phyloP scores from a whole-genome alignment of 1,284 basidiomycete genomes.

The Ustilago nuda region DNA sequence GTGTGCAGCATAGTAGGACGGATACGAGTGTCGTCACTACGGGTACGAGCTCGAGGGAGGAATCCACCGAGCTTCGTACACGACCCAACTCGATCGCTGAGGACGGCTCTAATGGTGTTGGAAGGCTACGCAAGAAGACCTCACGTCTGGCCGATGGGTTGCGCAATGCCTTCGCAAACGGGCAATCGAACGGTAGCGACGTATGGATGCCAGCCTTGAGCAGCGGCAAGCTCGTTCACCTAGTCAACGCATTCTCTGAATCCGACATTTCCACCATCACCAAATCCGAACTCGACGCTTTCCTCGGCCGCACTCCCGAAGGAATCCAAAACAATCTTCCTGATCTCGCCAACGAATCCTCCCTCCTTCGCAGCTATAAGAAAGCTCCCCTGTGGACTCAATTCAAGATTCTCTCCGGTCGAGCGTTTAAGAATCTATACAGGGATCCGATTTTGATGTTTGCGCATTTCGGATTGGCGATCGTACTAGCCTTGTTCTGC shows the following conservation, averaged over 20 bases:
- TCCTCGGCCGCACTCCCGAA: conserved; percentile 39
- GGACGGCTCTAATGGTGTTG: conserved; percentile 33
- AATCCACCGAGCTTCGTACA: conserved; percentile 73
- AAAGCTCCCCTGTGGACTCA: conserved; percentile 88
- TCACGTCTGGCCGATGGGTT: conserved; percentile 77
- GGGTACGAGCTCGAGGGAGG: conserved; percentile 38
- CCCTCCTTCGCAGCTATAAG: conserved; percentile 79
- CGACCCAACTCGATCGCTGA: conserved; percentile 75
- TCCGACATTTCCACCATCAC: conserved; percentile 79
- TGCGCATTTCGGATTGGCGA: conserved; percentile 87
- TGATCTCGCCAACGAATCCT: conserved; percentile 67
- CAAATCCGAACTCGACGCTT: conserved; percentile 75
- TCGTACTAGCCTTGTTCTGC: conserved; percentile 85
- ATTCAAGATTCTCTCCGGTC: conserved; percentile 89
- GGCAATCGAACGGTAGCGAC: conserved; percentile 71
- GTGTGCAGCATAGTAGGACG: conserved; percentile 10
- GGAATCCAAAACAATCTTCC: conserved; percentile 46
- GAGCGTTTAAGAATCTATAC: conserved; percentile 94
- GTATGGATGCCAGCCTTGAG: conserved; percentile 67
- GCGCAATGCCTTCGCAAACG: conserved; percentile 71
- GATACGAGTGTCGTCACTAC: conserved; percentile 43
- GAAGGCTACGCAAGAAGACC: conserved; percentile 73
- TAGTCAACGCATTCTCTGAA: conserved; percentile 79
- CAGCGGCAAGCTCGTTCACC: conserved; percentile 74
- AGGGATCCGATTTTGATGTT: conserved; percentile 90